Percentiles rank a stretch among this genome's conserved stretches.
phyloP scores from a whole-genome alignment of 2,329 filamentous ascomycete genomes.

The Knufia fluminis region DNA sequence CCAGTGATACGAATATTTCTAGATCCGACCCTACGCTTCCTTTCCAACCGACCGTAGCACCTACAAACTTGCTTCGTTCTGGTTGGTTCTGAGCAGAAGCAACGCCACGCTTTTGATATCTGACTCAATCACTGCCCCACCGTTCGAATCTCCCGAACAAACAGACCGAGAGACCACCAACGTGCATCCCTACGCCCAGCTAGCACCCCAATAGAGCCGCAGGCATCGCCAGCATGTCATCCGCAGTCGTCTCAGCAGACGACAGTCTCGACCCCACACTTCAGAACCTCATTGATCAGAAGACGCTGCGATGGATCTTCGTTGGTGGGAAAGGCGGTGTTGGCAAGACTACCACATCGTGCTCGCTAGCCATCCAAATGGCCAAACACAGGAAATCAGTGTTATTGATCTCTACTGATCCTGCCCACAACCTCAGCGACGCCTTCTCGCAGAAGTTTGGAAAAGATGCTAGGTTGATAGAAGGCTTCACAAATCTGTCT shows the following conservation, averaged over 20 bases:
- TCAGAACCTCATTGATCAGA: slow-evolving; percentile 90
- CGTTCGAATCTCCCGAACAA: background rate
- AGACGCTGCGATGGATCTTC: slow-evolving; percentile 95
- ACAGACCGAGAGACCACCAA: background rate
- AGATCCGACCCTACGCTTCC: no score
- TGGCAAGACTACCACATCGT: slow-evolving; percentile 98
- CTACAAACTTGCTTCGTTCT: no score
- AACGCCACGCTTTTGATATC: no score
- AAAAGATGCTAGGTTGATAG: slow-evolving; percentile 88
- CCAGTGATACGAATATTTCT: no score
- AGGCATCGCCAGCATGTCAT: slow-evolving; percentile 23
- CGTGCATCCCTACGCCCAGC: no score
- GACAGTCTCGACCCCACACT: slow-evolving; percentile 84
- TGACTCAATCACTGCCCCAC: background rate
- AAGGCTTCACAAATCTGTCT: slow-evolving; percentile 86
- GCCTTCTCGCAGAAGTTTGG: slow-evolving; percentile 99
- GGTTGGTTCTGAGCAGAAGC: no score
- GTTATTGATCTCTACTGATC: slow-evolving; percentile 95
- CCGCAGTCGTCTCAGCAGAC: slow-evolving; percentile 42
- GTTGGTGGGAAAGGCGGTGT: slow-evolving; percentile 97
- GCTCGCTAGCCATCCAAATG: slow-evolving; percentile 94
- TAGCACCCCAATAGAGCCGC: background rate
- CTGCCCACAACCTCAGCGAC: slow-evolving; percentile 94
- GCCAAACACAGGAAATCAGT: slow-evolving; percentile 91
- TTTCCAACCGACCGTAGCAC: no score